Percentiles rank a stretch among this genome's conserved stretches.
These are phyloP conservation scores for Starmera caribaea DNA, from an alignment of 805 yeast genomes.

Conservation along the genomic window DNA sequence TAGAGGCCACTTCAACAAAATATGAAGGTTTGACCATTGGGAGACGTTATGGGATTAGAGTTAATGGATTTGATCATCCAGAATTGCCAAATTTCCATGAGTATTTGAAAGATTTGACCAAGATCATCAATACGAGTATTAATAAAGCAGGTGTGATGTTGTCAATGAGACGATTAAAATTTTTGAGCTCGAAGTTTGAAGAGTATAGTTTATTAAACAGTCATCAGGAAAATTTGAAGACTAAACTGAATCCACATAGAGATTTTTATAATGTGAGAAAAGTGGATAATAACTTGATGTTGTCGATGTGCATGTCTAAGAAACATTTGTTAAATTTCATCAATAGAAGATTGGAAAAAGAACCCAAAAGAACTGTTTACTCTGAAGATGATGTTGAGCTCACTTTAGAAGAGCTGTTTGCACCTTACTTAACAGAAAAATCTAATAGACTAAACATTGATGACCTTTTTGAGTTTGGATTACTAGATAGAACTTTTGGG, in stretches of 20 bases:
- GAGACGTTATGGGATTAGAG: constrained; percentile 15
- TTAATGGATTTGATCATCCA: constrained; percentile 11
- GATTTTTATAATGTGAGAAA: constrained; percentile 35
- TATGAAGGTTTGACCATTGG: background rate
- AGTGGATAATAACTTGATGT: constrained; percentile 81
- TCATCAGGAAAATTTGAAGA: constrained; percentile 23
- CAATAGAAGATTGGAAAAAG: constrained; percentile 24
- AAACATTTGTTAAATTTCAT: constrained; percentile 53
- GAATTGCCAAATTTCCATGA: constrained; percentile 20
- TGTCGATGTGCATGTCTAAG: constrained; percentile 96
- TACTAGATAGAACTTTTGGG: constrained; percentile 17
- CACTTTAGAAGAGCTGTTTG: constrained; percentile 16
- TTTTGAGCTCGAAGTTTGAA: constrained; percentile 25
- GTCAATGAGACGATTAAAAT: constrained; percentile 20
- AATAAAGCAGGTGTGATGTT: constrained; percentile 6
- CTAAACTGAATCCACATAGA: constrained; percentile 29
- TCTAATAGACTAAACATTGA: constrained; percentile 18
- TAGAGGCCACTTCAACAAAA: background rate
- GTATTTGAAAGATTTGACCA: constrained; percentile 22
- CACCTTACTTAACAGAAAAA: constrained; percentile 21
- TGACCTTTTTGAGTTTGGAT: constrained; percentile 19
- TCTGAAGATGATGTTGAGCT: constrained; percentile 14
- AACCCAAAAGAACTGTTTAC: constrained; percentile 26
- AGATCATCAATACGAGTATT: constrained; percentile 11
- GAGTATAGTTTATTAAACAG: constrained; percentile 24